These are phyloP conservation scores for Canavalia gladiata DNA, from an alignment of 306 rosid genomes.

Conservation along the genomic window DNA sequence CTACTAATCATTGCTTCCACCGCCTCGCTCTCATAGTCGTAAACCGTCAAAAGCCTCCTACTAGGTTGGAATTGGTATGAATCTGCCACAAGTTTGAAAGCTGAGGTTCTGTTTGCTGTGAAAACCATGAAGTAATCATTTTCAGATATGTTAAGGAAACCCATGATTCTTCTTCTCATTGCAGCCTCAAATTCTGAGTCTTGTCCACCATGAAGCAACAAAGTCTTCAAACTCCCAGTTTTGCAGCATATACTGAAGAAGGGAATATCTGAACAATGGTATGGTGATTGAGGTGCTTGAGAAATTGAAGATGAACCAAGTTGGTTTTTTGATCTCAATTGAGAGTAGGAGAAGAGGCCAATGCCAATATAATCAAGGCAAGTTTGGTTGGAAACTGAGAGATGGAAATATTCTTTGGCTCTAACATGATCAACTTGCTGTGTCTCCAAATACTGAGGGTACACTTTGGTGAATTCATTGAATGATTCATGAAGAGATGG, in stretches of 20 bases:
- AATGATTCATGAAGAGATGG: conserved; percentile 78
- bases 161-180: conserved; percentile 77
- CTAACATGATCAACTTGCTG: conserved; percentile 69
- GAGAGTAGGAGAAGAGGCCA: conserved; percentile 88
- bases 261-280: conserved; percentile 60
- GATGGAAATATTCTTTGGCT: conserved; percentile 75
- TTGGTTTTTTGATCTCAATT: conserved; percentile 55
- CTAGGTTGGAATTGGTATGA: conserved; percentile 74
- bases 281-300: conserved; percentile 28
- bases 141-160: conserved; percentile 72
- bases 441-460: conserved; percentile 72
- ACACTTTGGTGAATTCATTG: conserved; percentile 72
- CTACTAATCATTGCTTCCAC: conserved; percentile 69
- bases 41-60: conserved; percentile 78
- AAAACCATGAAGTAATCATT: conserved; percentile 87
- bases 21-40: conserved; percentile 91
- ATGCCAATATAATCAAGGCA: conserved; percentile 94
- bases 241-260: conserved; percentile 75
- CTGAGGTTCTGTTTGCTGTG: conserved; percentile 91
- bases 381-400: conserved; percentile 62
- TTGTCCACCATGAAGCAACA: conserved; percentile 73
- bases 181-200: conserved; percentile 76
- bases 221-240: conserved; percentile 74
- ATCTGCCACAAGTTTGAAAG: conserved; percentile 86
- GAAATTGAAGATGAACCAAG: conserved; percentile 50